phyloP scores from a whole-genome alignment of 306 rosid species.

The Castanopsis chinensis region DNA sequence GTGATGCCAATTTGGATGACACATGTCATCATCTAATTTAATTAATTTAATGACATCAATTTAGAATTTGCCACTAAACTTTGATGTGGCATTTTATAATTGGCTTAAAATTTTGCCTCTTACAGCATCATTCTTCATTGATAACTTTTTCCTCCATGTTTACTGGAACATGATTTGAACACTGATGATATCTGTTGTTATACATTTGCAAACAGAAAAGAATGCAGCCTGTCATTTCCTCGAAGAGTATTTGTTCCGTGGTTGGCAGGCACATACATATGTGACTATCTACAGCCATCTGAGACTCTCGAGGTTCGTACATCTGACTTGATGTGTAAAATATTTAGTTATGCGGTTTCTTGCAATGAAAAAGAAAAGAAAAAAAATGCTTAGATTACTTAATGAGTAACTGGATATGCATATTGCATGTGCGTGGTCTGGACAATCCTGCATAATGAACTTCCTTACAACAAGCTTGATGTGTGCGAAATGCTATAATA shows the following conservation, averaged over 20 bases:
- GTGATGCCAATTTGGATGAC: too few species aligned
- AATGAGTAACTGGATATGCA: not conserved
- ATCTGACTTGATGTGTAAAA: not conserved
- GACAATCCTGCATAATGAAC: not conserved
- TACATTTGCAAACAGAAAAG: conserved; percentile 53
- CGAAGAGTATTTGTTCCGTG: conserved; percentile 87
- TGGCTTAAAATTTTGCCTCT: too few species aligned
- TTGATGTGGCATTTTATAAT: too few species aligned
- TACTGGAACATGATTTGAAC: not conserved
- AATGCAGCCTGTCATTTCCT: conserved; percentile 70
- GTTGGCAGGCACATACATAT: conserved; percentile 62
- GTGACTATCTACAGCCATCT: conserved; percentile 87
- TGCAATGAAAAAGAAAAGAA: not conserved
- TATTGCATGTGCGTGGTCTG: not conserved
- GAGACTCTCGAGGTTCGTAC: conserved; percentile 76
- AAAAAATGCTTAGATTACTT: not conserved
- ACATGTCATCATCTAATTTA: too few species aligned
- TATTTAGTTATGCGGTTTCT: conserved; percentile 3
- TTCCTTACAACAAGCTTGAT: not conserved
- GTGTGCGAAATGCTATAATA: not conserved
- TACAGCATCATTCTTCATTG: not conserved
- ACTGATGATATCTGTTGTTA: conserved; percentile 1
- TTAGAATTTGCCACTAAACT: too few species aligned
- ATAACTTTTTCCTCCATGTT: not conserved
- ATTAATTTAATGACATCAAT: too few species aligned